phyloP scores from a whole-genome alignment of 176 grass and related monocot species.

The Zea luxurians region DNA sequence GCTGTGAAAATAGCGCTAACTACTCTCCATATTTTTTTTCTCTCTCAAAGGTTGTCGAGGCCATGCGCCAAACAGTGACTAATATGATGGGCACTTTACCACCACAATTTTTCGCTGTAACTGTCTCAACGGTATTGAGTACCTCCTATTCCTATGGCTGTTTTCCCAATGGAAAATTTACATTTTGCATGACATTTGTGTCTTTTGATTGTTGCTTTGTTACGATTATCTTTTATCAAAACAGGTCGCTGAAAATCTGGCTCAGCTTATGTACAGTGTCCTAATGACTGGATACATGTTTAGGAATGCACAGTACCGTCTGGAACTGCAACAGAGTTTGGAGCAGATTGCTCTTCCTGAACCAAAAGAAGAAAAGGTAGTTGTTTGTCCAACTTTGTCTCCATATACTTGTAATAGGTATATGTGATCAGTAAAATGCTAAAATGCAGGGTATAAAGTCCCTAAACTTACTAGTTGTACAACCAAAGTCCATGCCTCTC shows the following conservation, averaged over 20 bases:
- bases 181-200: not conserved
- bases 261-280: conserved; percentile 93
- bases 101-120: conserved; percentile 86
- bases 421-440: not conserved
- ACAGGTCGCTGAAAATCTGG: conserved; percentile 94
- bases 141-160: not conserved
- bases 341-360: conserved; percentile 91
- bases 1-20: not conserved
- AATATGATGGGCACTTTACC: conserved; percentile 97
- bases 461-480: not conserved
- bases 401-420: not conserved
- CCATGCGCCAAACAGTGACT: conserved; percentile 94
- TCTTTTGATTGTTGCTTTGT: conserved; percentile 8
- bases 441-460: not conserved
- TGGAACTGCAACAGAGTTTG: conserved; percentile 84
- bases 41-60: conserved; percentile 71
- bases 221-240: conserved; percentile 31
- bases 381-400: conserved; percentile 5
- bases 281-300: conserved; percentile 99
- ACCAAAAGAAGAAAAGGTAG: conserved; percentile 58
- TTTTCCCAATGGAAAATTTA: not conserved
- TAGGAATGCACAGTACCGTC: conserved; percentile 82
- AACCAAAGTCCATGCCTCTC: not conserved
- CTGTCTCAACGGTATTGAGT: conserved; percentile 80
- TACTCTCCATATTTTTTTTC: not conserved